Conservation (phyloP, 352 stramenopile species). For the Phytopythium delawarense region DNA sequence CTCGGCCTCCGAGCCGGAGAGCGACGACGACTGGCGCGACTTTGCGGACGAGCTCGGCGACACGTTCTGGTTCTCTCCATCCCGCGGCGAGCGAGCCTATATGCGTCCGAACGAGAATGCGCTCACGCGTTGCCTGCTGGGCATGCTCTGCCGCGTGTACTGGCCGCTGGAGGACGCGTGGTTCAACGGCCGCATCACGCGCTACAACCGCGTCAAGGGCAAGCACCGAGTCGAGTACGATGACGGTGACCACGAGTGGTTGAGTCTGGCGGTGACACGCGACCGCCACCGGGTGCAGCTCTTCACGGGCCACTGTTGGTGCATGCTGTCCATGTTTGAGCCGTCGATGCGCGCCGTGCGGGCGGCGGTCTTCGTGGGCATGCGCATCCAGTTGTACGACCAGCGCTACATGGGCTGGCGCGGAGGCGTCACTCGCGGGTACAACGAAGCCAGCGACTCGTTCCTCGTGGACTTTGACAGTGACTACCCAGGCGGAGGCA, state of each 20-base stretch:
- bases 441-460: slow-evolving; percentile 43
- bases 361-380: slow-evolving; percentile 43
- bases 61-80: slow-evolving; percentile 81
- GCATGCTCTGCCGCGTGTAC: slow-evolving; percentile 55
- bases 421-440: slow-evolving; percentile 39
- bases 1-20: slow-evolving; percentile 70
- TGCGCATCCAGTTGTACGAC: slow-evolving; percentile 56
- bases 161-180: slow-evolving; percentile 78
- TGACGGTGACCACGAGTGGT: slow-evolving; percentile 76
- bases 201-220: slow-evolving; percentile 56
- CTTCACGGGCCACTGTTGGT: slow-evolving; percentile 69
- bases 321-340: slow-evolving; percentile 65
- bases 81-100: slow-evolving; percentile 47
- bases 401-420: slow-evolving; percentile 42
- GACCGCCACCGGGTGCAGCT: slow-evolving; percentile 52
- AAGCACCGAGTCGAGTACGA: slow-evolving; percentile 74
- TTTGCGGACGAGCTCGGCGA: slow-evolving; percentile 59
- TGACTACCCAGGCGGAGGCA: slow-evolving; percentile 1
- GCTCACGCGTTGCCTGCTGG: slow-evolving; percentile 45
- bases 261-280: slow-evolving; percentile 30
- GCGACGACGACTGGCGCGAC: slow-evolving; percentile 75
- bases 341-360: slow-evolving; percentile 42
- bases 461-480: slow-evolving; percentile 59
- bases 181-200: slow-evolving; percentile 51
- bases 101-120: slow-evolving; percentile 67